Conservation (phyloP, 2,329 filamentous ascomycete species). For the Verticillium longisporum region DNA sequence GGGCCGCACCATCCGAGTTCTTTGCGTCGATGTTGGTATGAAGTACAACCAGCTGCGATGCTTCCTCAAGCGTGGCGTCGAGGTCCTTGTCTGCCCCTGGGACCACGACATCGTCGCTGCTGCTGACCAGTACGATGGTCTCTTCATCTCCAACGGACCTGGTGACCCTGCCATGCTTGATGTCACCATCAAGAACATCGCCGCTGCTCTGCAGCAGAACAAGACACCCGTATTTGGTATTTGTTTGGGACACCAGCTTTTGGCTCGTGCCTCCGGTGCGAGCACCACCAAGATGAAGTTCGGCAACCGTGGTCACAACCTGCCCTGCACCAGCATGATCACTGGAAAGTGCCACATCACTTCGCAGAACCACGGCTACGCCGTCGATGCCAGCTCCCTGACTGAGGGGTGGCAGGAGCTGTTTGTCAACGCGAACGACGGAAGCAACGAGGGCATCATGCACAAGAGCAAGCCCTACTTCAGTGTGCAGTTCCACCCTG, state of each 20-base stretch:
- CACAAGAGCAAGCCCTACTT: slow-evolving; percentile 84
- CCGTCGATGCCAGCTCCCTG: slow-evolving; percentile 74
- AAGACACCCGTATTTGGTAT: slow-evolving; percentile 91
- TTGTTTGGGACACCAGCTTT: slow-evolving; percentile 88
- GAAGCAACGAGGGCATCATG: slow-evolving; percentile 96
- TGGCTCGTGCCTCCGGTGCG: slow-evolving; percentile 82
- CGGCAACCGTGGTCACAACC: slow-evolving; percentile 97
- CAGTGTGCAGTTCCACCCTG: slow-evolving; percentile 98
- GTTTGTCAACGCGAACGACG: slow-evolving; percentile 97
- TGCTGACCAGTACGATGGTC: slow-evolving; percentile 82
- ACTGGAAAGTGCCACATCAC: slow-evolving; percentile 98
- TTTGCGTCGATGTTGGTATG: slow-evolving; percentile 94
- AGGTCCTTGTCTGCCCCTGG: slow-evolving; percentile 93
- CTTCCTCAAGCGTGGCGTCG: slow-evolving; percentile 82
- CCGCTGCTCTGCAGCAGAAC: slow-evolving; percentile 68
- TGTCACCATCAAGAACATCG: slow-evolving; percentile 72
- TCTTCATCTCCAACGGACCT: slow-evolving; percentile 97
- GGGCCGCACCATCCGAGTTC: slow-evolving; percentile 76
- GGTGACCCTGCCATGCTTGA: slow-evolving; percentile 87
- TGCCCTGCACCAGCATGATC: slow-evolving; percentile 92
- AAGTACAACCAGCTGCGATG: slow-evolving; percentile 98
- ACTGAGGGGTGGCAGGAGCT: slow-evolving; percentile 82
- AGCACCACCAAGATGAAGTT: slow-evolving; percentile 96
- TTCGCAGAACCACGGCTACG: slow-evolving; percentile 96
- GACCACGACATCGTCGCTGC: slow-evolving; percentile 81